Conservation (phyloP, 306 rosid genomes). For the Quillaja saponaria region DNA sequence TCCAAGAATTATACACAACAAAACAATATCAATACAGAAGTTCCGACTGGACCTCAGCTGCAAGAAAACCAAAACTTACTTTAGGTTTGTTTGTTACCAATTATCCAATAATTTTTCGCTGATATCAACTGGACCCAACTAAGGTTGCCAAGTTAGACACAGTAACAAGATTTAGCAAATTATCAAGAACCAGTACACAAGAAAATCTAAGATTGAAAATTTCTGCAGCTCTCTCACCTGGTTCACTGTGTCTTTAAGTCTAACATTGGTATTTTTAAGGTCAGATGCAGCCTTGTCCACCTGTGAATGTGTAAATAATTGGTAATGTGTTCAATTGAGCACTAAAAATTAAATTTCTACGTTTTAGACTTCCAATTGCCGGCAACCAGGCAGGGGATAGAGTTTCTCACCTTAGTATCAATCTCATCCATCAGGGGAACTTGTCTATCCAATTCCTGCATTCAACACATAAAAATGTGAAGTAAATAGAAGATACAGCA, state of each 20-base stretch:
- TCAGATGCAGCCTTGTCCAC: constrained; percentile 91
- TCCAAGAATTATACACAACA: constrained; percentile 89
- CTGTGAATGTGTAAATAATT: constrained; percentile 44
- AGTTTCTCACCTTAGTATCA: constrained; percentile 74
- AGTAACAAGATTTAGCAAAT: constrained; percentile 29
- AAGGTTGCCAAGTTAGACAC: too few species aligned
- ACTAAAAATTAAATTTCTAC: background rate
- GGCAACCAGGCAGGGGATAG: background rate
- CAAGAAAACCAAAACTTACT: constrained; percentile 32
- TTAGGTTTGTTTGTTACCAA: background rate
- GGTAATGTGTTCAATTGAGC: constrained; percentile 10
- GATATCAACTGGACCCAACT: too few species aligned
- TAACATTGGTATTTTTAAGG: constrained; percentile 94
- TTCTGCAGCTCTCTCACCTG: constrained; percentile 56
- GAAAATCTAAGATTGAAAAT: constrained; percentile 19
- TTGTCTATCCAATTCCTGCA: constrained; percentile 93
- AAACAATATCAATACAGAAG: constrained; percentile 90
- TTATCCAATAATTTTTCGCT: too few species aligned
- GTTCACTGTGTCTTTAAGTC: constrained; percentile 88
- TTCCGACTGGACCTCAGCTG: constrained; percentile 98
- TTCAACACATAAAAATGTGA: constrained; percentile 22
- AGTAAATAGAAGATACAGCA: background rate
- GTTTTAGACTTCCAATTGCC: constrained; percentile 1
- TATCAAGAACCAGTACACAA: constrained; percentile 12
- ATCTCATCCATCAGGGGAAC: constrained; percentile 99